These are phyloP conservation scores for Pestalotiopsis sp. DNA, from an alignment of 2,329 filamentous ascomycete species.

Conservation along the genomic window DNA sequence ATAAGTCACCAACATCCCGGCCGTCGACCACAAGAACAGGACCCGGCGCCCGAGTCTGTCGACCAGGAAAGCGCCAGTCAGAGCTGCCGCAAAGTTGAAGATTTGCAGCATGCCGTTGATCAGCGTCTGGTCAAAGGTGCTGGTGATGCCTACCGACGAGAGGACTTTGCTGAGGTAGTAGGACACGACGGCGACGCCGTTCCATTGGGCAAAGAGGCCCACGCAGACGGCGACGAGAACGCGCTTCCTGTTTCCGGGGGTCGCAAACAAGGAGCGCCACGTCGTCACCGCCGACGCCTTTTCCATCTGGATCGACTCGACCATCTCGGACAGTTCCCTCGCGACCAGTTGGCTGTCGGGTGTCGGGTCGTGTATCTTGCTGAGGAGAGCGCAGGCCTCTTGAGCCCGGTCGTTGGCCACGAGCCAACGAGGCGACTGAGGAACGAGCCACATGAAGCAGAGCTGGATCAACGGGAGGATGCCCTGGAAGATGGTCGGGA, in stretches of 20 bases:
- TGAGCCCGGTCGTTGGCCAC: slow-evolving; percentile 33
- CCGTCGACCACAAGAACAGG: slow-evolving; percentile 17
- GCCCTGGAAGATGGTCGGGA: slow-evolving; percentile 48
- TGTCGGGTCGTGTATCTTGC: slow-evolving; percentile 39
- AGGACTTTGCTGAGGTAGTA: slow-evolving; percentile 38
- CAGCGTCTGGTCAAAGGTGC: slow-evolving; percentile 30
- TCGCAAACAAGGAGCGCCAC: slow-evolving; percentile 43
- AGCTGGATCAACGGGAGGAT: slow-evolving; percentile 35
- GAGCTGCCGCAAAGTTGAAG: slow-evolving; percentile 8
- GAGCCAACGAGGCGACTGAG: slow-evolving; percentile 29
- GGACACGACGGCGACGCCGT: slow-evolving; percentile 30
- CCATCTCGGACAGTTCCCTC: slow-evolving; percentile 44
- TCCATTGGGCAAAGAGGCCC: slow-evolving; percentile 60
- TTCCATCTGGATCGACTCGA: not conserved
- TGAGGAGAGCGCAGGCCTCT: slow-evolving; percentile 34
- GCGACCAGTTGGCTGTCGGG: slow-evolving; percentile 40
- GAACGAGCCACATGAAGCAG: not conserved
- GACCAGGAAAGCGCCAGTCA: slow-evolving; percentile 10
- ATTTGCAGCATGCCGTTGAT: slow-evolving; percentile 33
- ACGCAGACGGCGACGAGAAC: slow-evolving; percentile 54
- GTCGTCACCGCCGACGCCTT: slow-evolving; percentile 32
- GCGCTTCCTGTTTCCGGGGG: slow-evolving; percentile 56
- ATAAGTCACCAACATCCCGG: slow-evolving; percentile 34
- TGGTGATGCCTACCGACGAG: slow-evolving; percentile 32
- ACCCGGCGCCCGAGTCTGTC: slow-evolving; percentile 18